Base-by-base conservation (phyloP, 2,329 filamentous ascomycete species). In the Fusarium sambucinum region DNA sequence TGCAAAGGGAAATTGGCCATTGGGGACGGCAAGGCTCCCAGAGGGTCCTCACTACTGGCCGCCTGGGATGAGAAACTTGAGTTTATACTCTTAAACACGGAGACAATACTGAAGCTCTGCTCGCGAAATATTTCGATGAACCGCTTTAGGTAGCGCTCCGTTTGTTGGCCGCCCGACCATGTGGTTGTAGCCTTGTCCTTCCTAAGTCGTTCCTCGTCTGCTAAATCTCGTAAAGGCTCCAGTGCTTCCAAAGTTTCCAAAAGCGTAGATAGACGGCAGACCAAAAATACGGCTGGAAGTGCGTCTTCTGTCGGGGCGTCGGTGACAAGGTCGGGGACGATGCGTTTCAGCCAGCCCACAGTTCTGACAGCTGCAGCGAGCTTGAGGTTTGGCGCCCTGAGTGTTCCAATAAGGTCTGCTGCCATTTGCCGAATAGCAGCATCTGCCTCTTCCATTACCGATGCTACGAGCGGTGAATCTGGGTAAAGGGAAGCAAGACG, bases 81-180 rank as follows among this genome's bases (percentile, higher is more conserved):
- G 5, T 87, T 84, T 0, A 98, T 93, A 74, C 91, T 96, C 74
- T 90, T 92, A 79, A 96, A 97, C 86, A 98, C 93, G 60, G 93
- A 97, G 29, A 98, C 89, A 63, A 98, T 97, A 42, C 91, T 92
- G 78, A 99, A 99, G 76, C 93, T 97, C 79, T 99, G 96, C 79
- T 99, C 96, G 53, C 96, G 91, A 77, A 98, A 98, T 29, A 99
- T 94, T 77, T 99, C 96, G 73, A 99, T 92, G 79, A 97, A 99
- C 47, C 94, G 88, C 79, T 98, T 99, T 42, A 99, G 82, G 74
- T 94, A 99, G 52, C 94, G 87, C 78, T 98, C 96, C 1, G 94
- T 97, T 77, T 98, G 96, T 74, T 97, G 94, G 0, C 95, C 95
- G 1, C 88, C 88, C 4, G 86, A 88, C 87, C 86, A 91, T 11